Base-by-base conservation (phyloP, 2,329 filamentous ascomycete genomes). In the Phialophora chinensis region DNA sequence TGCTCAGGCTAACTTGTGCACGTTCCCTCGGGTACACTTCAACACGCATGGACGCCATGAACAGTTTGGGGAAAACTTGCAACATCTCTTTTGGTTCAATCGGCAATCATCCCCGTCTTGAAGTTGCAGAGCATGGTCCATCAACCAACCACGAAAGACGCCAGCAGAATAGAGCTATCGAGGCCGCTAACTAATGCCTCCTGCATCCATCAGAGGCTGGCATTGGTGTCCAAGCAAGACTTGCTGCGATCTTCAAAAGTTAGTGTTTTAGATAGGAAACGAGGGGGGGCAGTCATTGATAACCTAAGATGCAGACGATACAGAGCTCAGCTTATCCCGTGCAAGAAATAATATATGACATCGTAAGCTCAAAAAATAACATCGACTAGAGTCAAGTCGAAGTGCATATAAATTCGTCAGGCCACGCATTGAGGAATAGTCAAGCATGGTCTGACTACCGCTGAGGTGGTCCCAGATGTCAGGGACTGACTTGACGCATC, bases 101-200 rank as follows among this genome's bases (percentile, higher is more conserved):
- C 64, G 65, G 62, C 44, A 38, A 60, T 62, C 67, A 54, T 63
- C 59, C 67, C 64, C 67, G 64, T 62, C 61, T 27, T 59, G 33
- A 54, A 35, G 12, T 31, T 31, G 6, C 4, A 63, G 38, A n/a
- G 25, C 12, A 4, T n/a, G 27, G 20, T n/a, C 56, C 33, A 60
- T 54, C 44, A 52, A 50, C 35, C 33, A 44, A 14, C 35, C 20
- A 56, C 29, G 49, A 33, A 35, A 20, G 25, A 61, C 25, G 38
- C 12, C 57, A 50, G 42, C 29, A 42, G 42, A n/a, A 47, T 20
- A 59, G 42, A 29, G 20, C 38, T 25, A 33, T 35, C 42, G 8
- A 50, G 27, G 56, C 27, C 44, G 11, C 35, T 29, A 42, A 60
- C 25, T n/a, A 8, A 44, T 42, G 55, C 55, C 20, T 17, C 4